Conservation (phyloP, 371 early-diverging fungal species). For the Nosema muscidifuracis region DNA sequence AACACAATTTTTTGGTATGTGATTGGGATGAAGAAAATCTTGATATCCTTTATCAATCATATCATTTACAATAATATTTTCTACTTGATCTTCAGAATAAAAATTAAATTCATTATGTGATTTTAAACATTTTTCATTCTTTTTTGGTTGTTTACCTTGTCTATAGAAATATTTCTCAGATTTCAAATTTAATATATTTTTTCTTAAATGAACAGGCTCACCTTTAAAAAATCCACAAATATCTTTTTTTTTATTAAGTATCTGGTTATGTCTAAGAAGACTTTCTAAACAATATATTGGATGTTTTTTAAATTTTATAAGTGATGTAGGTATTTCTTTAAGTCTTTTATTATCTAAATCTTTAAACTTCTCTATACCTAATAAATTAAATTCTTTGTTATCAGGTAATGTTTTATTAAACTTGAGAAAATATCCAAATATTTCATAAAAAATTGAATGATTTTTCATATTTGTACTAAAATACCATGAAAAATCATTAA, state of each 20-base stretch:
- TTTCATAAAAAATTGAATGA: conserved; percentile 5
- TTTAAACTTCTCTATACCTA: background rate
- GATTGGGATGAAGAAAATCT: conserved; percentile 45
- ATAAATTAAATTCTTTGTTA: background rate
- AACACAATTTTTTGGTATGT: conserved; percentile 41
- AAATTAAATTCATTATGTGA: conserved; percentile 10
- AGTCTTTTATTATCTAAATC: conserved; percentile 34
- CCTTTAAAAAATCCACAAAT: conserved; percentile 35
- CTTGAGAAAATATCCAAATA: background rate
- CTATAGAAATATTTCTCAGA: conserved; percentile 33
- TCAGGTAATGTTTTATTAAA: background rate
- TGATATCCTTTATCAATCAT: conserved; percentile 14
- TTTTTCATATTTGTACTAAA: conserved; percentile 22
- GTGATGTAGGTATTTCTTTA: conserved; percentile 26
- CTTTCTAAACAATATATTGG: conserved; percentile 43
- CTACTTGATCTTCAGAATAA: conserved; percentile 46
- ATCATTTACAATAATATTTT: conserved; percentile 29
- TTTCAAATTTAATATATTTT: conserved; percentile 32
- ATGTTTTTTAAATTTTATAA: conserved; percentile 45
- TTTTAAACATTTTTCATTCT: conserved; percentile 30
- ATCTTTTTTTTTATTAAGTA: conserved; percentile 36
- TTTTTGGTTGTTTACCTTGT: conserved; percentile 23
- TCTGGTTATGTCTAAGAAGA: conserved; percentile 15
- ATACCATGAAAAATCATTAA: conserved; percentile 26
- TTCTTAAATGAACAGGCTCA: conserved; percentile 28